Conservation (phyloP, 2,329 filamentous ascomycete genomes). For the Cercospora beticola region DNA sequence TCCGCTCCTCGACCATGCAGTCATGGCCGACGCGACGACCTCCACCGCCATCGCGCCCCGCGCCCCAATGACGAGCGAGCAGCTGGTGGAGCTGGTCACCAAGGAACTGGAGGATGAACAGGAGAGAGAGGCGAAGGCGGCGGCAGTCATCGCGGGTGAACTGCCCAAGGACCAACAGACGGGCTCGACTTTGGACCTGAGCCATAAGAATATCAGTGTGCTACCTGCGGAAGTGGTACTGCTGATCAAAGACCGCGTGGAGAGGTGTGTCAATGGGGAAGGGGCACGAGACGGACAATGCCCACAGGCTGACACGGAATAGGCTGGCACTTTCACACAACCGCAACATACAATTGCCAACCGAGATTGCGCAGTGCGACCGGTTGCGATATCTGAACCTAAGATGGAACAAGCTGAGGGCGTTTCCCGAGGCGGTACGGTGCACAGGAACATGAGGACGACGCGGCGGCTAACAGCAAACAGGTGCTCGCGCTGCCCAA, state of each 20-base stretch:
- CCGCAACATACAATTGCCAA: slow-evolving; percentile 66
- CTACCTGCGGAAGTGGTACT: slow-evolving; percentile 73
- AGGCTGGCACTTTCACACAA: slow-evolving; percentile 83
- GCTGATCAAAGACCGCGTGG: slow-evolving; percentile 71
- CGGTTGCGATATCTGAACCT: slow-evolving; percentile 79
- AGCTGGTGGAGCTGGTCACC: slow-evolving; percentile 34
- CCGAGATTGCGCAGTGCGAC: slow-evolving; percentile 71
- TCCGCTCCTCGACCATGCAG: slow-evolving; percentile 11
- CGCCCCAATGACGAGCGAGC: slow-evolving; percentile 30
- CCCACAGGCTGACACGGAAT: slow-evolving; percentile 28
- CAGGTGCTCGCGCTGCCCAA: slow-evolving; percentile 83
- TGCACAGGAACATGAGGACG: background rate
- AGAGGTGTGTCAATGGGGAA: slow-evolving; percentile 53
- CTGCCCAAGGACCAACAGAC: slow-evolving; percentile 43
- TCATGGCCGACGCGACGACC: slow-evolving; percentile 32
- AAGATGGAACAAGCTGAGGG: slow-evolving; percentile 69
- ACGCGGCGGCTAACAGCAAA: slow-evolving; percentile 16
- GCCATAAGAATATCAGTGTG: slow-evolving; percentile 69
- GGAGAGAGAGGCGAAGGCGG: slow-evolving; percentile 35
- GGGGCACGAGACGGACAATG: background rate
- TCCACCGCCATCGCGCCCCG: slow-evolving; percentile 20
- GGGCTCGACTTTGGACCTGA: slow-evolving; percentile 75
- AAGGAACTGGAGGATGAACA: slow-evolving; percentile 37
- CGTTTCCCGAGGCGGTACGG: slow-evolving; percentile 65
- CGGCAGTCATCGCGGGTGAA: slow-evolving; percentile 27